Base-by-base conservation (phyloP, 805 yeast genomes). In the Teunomyces tritomae region DNA sequence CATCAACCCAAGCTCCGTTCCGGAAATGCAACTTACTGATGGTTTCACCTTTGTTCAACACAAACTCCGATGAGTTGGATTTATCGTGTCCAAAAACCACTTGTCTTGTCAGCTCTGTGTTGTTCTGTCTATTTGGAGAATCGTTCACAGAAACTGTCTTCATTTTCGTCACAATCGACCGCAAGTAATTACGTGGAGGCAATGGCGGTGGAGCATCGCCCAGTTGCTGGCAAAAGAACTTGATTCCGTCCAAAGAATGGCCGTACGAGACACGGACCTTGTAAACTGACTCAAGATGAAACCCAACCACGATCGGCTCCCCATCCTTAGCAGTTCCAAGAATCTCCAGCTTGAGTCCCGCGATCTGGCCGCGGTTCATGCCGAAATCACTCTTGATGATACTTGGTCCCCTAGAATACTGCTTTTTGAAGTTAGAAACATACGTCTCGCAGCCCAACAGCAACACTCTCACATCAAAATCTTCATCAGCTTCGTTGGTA, bases 1-100 rank as follows among this genome's bases (percentile, higher is more conserved):
- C 96, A 71, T 94, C 98, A 4, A 94, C 73, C 97, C 98, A 94
- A 1, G 76, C 82, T 8, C 98, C 98, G 36, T 82, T 73, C 53
- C 96, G 74, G 40, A 89, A 68, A 37, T 77, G 73, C 46, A 91
- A 69, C 24, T 84, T 85, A 3, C 73, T 62, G 6, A 92, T 69
- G 8, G 54, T 49, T 60, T 92, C 96, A 41, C 82, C 87, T 0
- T 62, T 63, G 3, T 70, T 68, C n/a, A 90, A 57, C 1, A 59
- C 62, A 49, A 85, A 77, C 49, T 85, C 90, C 0, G 83, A 59
- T 51, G 74, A 83, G 49, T 79, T 72, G 8, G 55, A 54, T 5
- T 78, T 83, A 47, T 72, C 68, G 24, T 79, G 79, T 3, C 92
- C 94, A 44, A 83, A 68, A 5, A 63, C 43, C 5, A 51, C 60